These are phyloP conservation scores for Trypanosoma cruzi DNA, from an alignment of 208 protist species.

Conservation along the genomic window DNA sequence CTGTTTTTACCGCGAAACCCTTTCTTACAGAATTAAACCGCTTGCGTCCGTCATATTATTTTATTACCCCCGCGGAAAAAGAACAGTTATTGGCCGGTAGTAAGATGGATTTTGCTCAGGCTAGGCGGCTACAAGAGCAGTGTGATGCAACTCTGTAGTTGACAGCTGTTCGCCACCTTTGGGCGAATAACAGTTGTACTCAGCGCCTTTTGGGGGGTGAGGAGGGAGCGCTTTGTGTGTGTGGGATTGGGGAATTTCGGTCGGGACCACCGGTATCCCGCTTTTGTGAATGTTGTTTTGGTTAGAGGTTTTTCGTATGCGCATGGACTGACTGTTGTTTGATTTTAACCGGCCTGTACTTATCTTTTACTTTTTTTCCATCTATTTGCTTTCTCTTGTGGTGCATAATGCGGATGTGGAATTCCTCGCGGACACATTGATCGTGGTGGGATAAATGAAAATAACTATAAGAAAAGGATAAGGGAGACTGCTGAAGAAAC, in stretches of 20 bases:
- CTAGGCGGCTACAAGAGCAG: slow-evolving; percentile 11
- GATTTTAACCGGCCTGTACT: neutral
- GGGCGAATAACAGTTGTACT: neutral
- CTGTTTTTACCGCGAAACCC: neutral
- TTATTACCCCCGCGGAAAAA: slow-evolving; percentile 22
- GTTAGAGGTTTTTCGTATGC: too few species aligned
- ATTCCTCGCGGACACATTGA: neutral
- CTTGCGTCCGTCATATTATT: slow-evolving; percentile 27
- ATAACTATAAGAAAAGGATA: slow-evolving; percentile 1
- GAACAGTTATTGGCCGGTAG: slow-evolving; percentile 1
- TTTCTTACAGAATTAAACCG: slow-evolving; percentile 26
- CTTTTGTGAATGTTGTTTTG: slow-evolving; percentile 2
- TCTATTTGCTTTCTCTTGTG: neutral
- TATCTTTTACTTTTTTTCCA: slow-evolving; percentile 3
- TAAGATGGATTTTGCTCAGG: slow-evolving; percentile 6
- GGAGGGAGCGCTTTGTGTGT: neutral
- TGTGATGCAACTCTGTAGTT: slow-evolving; percentile 21
- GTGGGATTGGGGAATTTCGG: too few species aligned
- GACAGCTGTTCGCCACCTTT: neutral
- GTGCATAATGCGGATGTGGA: neutral
- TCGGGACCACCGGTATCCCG: slow-evolving; percentile 2
- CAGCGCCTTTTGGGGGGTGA: neutral
- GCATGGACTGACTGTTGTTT: neutral
- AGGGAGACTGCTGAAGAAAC: neutral
- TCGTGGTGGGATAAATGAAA: neutral